phyloP scores from a whole-genome alignment of 1,284 basidiomycete genomes.

The Puccinia horiana region DNA sequence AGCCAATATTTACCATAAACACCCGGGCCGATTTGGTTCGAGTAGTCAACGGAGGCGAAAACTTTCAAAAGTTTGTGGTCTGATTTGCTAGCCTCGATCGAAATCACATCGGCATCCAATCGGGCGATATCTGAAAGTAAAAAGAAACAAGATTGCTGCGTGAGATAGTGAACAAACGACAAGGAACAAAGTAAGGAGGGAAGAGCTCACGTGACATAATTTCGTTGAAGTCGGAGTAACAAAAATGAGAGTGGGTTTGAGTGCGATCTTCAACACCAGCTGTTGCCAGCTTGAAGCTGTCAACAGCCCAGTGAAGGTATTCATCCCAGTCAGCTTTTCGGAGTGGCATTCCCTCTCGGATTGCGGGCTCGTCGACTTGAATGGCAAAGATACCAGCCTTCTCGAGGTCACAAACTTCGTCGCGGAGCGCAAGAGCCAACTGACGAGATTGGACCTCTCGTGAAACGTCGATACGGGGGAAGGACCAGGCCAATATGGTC shows the following conservation, averaged over 20 bases:
- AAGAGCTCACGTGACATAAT: constrained; percentile 46
- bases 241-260: constrained; percentile 98
- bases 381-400: constrained; percentile 96
- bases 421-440: constrained; percentile 94
- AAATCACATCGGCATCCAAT: constrained; percentile 98
- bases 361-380: constrained; percentile 99
- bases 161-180: neutral
- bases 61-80: constrained; percentile 95
- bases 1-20: constrained; percentile 60
- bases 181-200: neutral
- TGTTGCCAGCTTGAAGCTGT: constrained; percentile 94
- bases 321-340: constrained; percentile 89
- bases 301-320: constrained; percentile 95
- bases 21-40: constrained; percentile 97
- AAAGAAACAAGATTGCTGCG: constrained; percentile 64
- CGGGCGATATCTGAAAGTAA: constrained; percentile 95
- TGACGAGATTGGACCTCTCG: constrained; percentile 98
- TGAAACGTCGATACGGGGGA: constrained; percentile 97
- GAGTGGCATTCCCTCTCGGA: constrained; percentile 95
- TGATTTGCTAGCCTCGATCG: constrained; percentile 80
- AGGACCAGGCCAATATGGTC: constrained; percentile 97
- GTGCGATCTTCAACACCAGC: constrained; percentile 87
- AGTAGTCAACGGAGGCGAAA: constrained; percentile 94
- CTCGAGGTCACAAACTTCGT: constrained; percentile 97
- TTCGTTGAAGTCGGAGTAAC: constrained; percentile 71